Conservation (phyloP, 1,139 yeast species). For the Debaryomyces udenii region DNA sequence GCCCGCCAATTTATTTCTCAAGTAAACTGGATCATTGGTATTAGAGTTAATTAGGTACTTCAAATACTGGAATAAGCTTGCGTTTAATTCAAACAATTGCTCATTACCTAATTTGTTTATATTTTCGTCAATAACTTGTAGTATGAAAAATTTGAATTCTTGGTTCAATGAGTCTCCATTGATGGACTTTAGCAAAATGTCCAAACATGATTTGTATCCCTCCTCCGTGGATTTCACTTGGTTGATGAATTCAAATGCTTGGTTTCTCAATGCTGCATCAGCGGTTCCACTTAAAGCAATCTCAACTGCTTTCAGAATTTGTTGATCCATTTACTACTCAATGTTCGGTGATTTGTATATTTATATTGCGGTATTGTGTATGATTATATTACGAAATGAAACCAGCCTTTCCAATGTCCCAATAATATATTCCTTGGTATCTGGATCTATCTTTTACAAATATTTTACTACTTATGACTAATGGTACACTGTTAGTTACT, state of each 20-base stretch:
- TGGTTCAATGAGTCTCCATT: conserved; percentile 37
- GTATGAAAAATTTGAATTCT: conserved; percentile 71
- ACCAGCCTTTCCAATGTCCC: conserved; percentile 2
- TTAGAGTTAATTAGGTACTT: conserved; percentile 31
- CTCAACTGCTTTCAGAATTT: conserved; percentile 90
- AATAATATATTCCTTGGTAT: background rate
- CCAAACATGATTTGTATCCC: conserved; percentile 79
- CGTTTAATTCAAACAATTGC: conserved; percentile 50
- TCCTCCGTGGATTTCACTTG: conserved; percentile 74
- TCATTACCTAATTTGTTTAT: conserved; percentile 52
- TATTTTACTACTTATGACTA: background rate
- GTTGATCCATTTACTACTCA: conserved; percentile 62
- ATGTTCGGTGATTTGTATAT: conserved; percentile 4
- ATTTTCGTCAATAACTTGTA: conserved; percentile 77
- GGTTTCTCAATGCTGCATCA: conserved; percentile 69
- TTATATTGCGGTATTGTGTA: conserved; percentile 3
- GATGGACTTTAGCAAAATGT: conserved; percentile 49
- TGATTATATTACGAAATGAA: conserved; percentile 4
- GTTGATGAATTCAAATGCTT: conserved; percentile 81
- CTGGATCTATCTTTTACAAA: background rate
- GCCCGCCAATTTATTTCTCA: conserved; percentile 81
- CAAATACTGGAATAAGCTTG: conserved; percentile 42
- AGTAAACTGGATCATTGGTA: conserved; percentile 56
- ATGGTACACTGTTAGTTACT: background rate
- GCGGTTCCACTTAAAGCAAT: conserved; percentile 83